Evolutionary conservation across 2,329 filamentous ascomycete species (phyloP), one percentile per base, ranked within the genome.

Genomic region (Cephalotrichum gorgonifer): DNA sequence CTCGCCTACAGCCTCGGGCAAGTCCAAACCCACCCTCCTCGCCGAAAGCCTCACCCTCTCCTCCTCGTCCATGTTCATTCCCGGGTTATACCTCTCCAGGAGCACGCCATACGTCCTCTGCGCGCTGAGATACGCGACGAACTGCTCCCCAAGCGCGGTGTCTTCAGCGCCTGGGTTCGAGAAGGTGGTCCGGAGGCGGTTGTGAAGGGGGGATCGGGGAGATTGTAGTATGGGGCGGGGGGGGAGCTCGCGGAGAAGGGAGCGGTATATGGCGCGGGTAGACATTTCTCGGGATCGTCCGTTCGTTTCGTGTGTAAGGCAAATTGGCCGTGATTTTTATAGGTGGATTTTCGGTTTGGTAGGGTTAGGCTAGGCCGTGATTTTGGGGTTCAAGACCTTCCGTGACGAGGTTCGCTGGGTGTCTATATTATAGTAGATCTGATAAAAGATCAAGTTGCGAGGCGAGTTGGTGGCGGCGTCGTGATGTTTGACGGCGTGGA

Each of bases 51-150:
- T 72, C 39, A 96, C 82, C 52, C 87, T 76, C 71, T 97, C 90
- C 67, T 94, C 82, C 62, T 82, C 84, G 55, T 85, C 81, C 84
- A 95, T 87, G 56, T 80, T 79, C 81, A 94, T 88, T 17, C 90
- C 89, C 0, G 89, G 89, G 65, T 97, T 97, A 68, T 98, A 97
- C 57, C 90, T 77, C 68, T 96, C 90, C 33, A 97, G 65, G 41
- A 97, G 70, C 15, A 80, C 83, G 25, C 80, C 77, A 64, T 97
- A 96, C 62, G 79, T 79, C 47, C 90, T 75, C 71, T 98, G 93
- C n/a, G 90, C 84, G 57, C 80, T 79, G 20, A 93, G 75, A 63
- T 95, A 97, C 50, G 81, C 76, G 25, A 89, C 67, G 56, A 88
- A 81, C 65, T 97, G 88, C 54, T 88, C 80, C n/a, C 81, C 84